A percentile compares a stretch with the other conserved stretches of the same genome.
These are phyloP conservation scores for Emericellopsis atlantica DNA, from an alignment of 2,329 filamentous ascomycete species.

Conservation along the genomic window DNA sequence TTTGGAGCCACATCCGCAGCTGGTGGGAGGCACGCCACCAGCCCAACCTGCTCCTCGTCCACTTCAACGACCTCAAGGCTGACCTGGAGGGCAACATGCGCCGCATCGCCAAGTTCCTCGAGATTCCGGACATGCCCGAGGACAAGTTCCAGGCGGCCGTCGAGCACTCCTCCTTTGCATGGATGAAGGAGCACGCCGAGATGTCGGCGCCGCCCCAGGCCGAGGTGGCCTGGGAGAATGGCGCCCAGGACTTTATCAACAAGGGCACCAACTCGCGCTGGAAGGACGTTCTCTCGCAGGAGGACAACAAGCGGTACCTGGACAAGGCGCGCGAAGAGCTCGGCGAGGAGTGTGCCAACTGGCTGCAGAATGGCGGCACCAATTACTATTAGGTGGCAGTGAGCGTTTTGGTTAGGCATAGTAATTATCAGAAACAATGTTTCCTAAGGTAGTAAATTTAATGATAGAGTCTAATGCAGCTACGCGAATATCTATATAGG, in stretches of 20 bases:
- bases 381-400: too few species aligned
- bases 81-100: constrained; percentile 3
- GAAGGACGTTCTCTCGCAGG: constrained; percentile 9
- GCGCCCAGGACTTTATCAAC: constrained; percentile 4
- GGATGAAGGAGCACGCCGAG: constrained; percentile 5
- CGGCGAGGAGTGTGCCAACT: constrained; percentile 12
- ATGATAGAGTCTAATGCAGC: too few species aligned
- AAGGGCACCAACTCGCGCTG: constrained; percentile 5
- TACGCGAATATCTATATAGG: too few species aligned
- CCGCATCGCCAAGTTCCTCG: constrained; percentile 4
- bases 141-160: constrained; percentile 1
- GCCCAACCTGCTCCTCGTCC: constrained; percentile 4
- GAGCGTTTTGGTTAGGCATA: too few species aligned
- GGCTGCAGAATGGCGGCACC: constrained; percentile 2
- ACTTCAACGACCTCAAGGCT: constrained; percentile 5
- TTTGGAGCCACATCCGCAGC: constrained; percentile 3
- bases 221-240: neutral
- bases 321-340: constrained; percentile 23
- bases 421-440: too few species aligned
- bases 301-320: constrained; percentile 25
- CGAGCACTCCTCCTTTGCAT: constrained; percentile 4
- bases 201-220: neutral
- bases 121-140: constrained; percentile 1
- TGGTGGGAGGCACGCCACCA: constrained; percentile 3
- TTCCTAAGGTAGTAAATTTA: too few species aligned